Evolutionary conservation across 108 stramenopile species (phyloP).

Genomic region (Skeletonema potamos): DNA sequence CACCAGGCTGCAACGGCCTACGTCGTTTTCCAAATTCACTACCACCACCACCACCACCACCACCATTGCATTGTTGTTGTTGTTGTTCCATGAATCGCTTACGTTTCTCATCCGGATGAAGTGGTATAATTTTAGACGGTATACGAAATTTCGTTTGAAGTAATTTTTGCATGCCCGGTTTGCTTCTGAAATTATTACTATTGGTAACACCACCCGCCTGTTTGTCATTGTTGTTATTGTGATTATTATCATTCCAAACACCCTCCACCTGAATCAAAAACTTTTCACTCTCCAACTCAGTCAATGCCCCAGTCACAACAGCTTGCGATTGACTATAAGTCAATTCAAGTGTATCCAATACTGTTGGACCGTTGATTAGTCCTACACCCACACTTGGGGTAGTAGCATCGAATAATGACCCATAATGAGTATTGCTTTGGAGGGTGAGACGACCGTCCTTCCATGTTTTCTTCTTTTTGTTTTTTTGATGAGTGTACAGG

Average conservation of each 20-base stretch:
- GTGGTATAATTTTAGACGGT: slow-evolving; percentile 45
- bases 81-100: slow-evolving; percentile 35
- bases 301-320: not conserved
- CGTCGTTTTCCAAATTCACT: not conserved
- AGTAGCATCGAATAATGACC: slow-evolving; percentile 55
- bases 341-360: slow-evolving; percentile 49
- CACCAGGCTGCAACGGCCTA: slow-evolving; percentile 41
- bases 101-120: slow-evolving; percentile 35
- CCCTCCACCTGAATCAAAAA: slow-evolving; percentile 48
- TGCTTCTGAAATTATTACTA: not conserved
- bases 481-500: slow-evolving; percentile 82
- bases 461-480: slow-evolving; percentile 83
- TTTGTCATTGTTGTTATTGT: not conserved
- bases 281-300: slow-evolving; percentile 21
- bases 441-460: slow-evolving; percentile 72
- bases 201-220: not conserved
- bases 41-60: not conserved
- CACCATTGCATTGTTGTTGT: slow-evolving; percentile 37
- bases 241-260: slow-evolving; percentile 8
- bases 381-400: slow-evolving; percentile 49
- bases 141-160: slow-evolving; percentile 60
- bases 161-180: slow-evolving; percentile 62
- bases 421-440: not conserved
- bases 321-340: slow-evolving; percentile 1
- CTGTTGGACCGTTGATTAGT: slow-evolving; percentile 2